phyloP scores from a whole-genome alignment of 2,329 filamentous ascomycete species.

The Paraphoma chrysanthemicola region DNA sequence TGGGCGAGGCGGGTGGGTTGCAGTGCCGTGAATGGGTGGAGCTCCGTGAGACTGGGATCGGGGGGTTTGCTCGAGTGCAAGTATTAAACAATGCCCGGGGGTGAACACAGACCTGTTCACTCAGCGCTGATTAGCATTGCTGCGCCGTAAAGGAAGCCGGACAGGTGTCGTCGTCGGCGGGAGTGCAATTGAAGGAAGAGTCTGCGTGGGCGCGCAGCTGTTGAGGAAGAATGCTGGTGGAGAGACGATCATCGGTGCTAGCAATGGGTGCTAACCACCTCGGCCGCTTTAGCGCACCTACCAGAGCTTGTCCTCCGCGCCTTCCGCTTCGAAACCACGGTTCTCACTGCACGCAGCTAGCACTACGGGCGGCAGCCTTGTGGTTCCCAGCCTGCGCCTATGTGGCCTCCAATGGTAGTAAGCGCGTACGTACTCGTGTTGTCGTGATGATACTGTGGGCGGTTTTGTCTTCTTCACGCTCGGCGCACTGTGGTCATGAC shows the following conservation, averaged over 20 bases:
- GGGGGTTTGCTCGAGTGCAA: not conserved
- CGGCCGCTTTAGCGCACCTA: not conserved
- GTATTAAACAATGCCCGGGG: not conserved
- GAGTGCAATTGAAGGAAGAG: slow-evolving; percentile 14
- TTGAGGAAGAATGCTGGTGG: slow-evolving; percentile 33
- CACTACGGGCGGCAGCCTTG: not conserved
- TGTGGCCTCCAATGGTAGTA: not conserved
- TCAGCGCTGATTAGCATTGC: slow-evolving; percentile 33
- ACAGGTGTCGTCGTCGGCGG: slow-evolving; percentile 18
- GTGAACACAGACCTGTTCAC: slow-evolving; percentile 9
- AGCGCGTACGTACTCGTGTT: not conserved
- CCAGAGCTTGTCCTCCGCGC: slow-evolving; percentile 4
- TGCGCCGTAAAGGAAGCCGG: slow-evolving; percentile 13
- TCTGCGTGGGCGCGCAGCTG: slow-evolving; percentile 16
- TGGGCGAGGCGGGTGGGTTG: slow-evolving; percentile 10
- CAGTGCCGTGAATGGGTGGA: slow-evolving; percentile 12
- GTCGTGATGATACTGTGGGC: not conserved
- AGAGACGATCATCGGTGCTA: slow-evolving; percentile 9
- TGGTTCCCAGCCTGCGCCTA: not conserved
- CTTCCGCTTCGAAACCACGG: slow-evolving; percentile 2
- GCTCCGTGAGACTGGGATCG: slow-evolving; percentile 1
- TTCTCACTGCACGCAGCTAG: not conserved
- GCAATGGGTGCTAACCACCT: slow-evolving; percentile 8
- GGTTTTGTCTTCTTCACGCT: not conserved
- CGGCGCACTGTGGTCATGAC: not conserved